Conservation (phyloP, 1,284 basidiomycete genomes). For the Cryptococcus sp. region DNA sequence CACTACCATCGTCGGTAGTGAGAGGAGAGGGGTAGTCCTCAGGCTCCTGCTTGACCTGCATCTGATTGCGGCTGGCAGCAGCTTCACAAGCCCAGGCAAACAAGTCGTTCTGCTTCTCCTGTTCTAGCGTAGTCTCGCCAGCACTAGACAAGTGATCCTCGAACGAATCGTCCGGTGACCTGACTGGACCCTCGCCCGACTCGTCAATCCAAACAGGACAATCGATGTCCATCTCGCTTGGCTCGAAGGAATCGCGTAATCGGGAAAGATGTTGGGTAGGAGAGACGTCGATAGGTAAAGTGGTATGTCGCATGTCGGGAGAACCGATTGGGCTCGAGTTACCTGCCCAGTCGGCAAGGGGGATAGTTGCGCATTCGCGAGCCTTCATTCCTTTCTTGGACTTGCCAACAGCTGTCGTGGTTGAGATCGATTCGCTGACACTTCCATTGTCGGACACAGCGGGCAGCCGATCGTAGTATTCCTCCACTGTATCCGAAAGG, state of each 20-base stretch:
- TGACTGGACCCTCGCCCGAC: slow-evolving; percentile 36
- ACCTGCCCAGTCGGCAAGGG: slow-evolving; percentile 28
- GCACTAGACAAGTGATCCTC: slow-evolving; percentile 34
- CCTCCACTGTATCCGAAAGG: slow-evolving; percentile 18
- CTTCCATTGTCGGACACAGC: slow-evolving; percentile 24
- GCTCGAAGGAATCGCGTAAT: slow-evolving; percentile 23
- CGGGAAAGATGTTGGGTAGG: slow-evolving; percentile 33
- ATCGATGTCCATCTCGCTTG: slow-evolving; percentile 32
- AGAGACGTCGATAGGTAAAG: slow-evolving; percentile 18
- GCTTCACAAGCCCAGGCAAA: slow-evolving; percentile 38
- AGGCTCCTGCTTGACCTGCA: slow-evolving; percentile 37
- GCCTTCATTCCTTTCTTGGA: slow-evolving; percentile 22
- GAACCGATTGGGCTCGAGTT: slow-evolving; percentile 36
- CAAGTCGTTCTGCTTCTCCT: slow-evolving; percentile 23
- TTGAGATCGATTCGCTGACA: slow-evolving; percentile 17
- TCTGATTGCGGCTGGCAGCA: slow-evolving; percentile 13
- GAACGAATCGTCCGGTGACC: slow-evolving; percentile 36
- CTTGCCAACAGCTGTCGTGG: slow-evolving; percentile 14
- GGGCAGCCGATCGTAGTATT: slow-evolving; percentile 29
- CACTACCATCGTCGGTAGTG: slow-evolving; percentile 14
- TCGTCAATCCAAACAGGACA: slow-evolving; percentile 37
- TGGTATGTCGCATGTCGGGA: slow-evolving; percentile 20
- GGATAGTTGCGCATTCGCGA: slow-evolving; percentile 19
- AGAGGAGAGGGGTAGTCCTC: slow-evolving; percentile 41
- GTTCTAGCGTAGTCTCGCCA: slow-evolving; percentile 37